Percentiles rank a stretch among this genome's conserved stretches.
Conservation (phyloP, 768 basidiomycete species). For the Naganishia onofrii region DNA sequence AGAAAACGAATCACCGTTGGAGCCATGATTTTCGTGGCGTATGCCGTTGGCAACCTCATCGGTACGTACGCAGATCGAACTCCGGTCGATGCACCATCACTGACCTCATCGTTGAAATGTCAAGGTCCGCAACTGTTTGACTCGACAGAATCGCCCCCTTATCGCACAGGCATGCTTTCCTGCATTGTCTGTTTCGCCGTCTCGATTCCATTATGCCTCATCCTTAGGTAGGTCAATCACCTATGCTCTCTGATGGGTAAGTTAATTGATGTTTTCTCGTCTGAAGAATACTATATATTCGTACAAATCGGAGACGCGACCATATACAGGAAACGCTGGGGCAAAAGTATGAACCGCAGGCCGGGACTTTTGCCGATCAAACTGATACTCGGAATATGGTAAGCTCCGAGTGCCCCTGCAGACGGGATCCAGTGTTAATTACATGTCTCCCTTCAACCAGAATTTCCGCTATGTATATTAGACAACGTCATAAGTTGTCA, state of each 20-base stretch:
- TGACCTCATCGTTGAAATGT: neutral
- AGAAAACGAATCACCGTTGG: slow-evolving; percentile 37
- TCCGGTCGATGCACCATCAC: too few relatives aligned
- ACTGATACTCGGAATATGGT: slow-evolving; percentile 26
- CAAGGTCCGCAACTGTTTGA: slow-evolving; percentile 31
- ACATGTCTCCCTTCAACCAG: neutral
- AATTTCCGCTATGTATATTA: slow-evolving; percentile 11
- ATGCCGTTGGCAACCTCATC: slow-evolving; percentile 39
- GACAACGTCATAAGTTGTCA: too few relatives aligned
- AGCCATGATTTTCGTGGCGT: slow-evolving; percentile 39
- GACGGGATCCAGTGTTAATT: neutral
- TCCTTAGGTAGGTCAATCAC: slow-evolving; percentile 10
- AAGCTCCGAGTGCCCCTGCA: neutral
- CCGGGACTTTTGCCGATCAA: slow-evolving; percentile 23
- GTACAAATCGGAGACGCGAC: slow-evolving; percentile 25
- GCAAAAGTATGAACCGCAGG: slow-evolving; percentile 15
- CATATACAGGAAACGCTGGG: slow-evolving; percentile 12
- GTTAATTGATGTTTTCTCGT: neutral
- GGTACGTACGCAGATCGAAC: slow-evolving; percentile 27
- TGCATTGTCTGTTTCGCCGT: slow-evolving; percentile 36
- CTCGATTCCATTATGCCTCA: slow-evolving; percentile 30
- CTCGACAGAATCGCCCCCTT: slow-evolving; percentile 36
- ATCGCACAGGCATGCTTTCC: slow-evolving; percentile 36
- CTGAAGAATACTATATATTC: slow-evolving; percentile 13
- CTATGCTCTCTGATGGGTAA: neutral